Percentiles rank a stretch among this genome's conserved stretches.
phyloP scores from a whole-genome alignment of 2,329 filamentous ascomycete species.

The Fusarium sarcochroum region DNA sequence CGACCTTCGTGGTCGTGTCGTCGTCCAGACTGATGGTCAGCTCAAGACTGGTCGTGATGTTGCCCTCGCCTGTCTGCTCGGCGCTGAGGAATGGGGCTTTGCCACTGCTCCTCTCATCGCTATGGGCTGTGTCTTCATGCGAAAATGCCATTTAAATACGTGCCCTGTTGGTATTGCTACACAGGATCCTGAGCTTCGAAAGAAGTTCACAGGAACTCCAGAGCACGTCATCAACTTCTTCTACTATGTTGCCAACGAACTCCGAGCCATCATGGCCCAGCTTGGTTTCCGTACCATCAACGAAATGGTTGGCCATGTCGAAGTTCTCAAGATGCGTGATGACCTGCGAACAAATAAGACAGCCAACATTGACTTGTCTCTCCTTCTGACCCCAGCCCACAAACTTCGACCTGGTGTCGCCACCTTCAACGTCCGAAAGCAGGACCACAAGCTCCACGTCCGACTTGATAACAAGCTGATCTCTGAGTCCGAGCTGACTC shows the following conservation, averaged over 20 bases:
- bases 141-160: conserved; percentile 82
- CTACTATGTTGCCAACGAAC: conserved; percentile 96
- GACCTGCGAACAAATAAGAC: conserved; percentile 92
- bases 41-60: conserved; percentile 93
- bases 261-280: conserved; percentile 96
- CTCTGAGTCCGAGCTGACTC: conserved; percentile 91
- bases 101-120: conserved; percentile 95
- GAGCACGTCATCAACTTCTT: conserved; percentile 99
- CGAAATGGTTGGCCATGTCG: conserved; percentile 96
- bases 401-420: conserved; percentile 94
- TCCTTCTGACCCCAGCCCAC: conserved; percentile 96
- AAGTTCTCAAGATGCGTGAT: conserved; percentile 87
- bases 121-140: conserved; percentile 97
- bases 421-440: conserved; percentile 97
- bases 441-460: conserved; percentile 93
- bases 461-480: conserved; percentile 98
- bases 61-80: conserved; percentile 92
- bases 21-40: conserved; percentile 97
- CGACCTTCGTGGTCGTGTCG: conserved; percentile 93
- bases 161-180: conserved; percentile 95
- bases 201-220: conserved; percentile 93
- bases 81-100: conserved; percentile 98
- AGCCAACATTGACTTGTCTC: conserved; percentile 90
- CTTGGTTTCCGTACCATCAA: conserved; percentile 96
- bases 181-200: conserved; percentile 92